Conservation (phyloP, 148 eudicot genomes). For the Camellia lanceoleosa region DNA sequence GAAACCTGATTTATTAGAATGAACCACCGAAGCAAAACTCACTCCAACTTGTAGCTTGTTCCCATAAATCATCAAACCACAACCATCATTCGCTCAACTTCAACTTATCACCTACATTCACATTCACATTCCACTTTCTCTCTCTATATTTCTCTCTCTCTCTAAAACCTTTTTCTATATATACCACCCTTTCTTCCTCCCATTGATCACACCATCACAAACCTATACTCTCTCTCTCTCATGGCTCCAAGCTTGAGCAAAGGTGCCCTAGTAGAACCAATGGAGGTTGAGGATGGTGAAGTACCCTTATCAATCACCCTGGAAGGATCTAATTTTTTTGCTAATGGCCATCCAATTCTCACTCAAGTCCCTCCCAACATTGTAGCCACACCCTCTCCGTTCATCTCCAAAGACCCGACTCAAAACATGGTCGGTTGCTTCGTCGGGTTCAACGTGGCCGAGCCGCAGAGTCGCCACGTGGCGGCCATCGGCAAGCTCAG, state of each 20-base stretch:
- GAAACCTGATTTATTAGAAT: neutral
- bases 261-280: neutral
- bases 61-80: neutral
- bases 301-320: neutral
- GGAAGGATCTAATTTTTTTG: constrained; percentile 9
- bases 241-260: constrained; percentile 15
- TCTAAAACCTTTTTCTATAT: neutral
- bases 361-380: constrained; percentile 16
- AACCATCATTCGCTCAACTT: neutral
- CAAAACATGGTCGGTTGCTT: constrained; percentile 4
- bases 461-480: constrained; percentile 8
- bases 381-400: constrained; percentile 8
- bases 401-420: constrained; percentile 10
- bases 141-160: neutral
- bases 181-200: neutral
- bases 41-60: constrained; percentile 10
- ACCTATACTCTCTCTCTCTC: neutral
- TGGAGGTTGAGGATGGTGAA: neutral
- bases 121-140: neutral
- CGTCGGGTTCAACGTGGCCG: constrained; percentile 4
- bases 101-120: neutral
- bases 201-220: neutral
- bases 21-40: neutral
- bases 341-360: constrained; percentile 12
- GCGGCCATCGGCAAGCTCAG: constrained; percentile 8